These are phyloP conservation scores for Fusarium luffae DNA, from an alignment of 2,329 filamentous ascomycete species.

Conservation along the genomic window DNA sequence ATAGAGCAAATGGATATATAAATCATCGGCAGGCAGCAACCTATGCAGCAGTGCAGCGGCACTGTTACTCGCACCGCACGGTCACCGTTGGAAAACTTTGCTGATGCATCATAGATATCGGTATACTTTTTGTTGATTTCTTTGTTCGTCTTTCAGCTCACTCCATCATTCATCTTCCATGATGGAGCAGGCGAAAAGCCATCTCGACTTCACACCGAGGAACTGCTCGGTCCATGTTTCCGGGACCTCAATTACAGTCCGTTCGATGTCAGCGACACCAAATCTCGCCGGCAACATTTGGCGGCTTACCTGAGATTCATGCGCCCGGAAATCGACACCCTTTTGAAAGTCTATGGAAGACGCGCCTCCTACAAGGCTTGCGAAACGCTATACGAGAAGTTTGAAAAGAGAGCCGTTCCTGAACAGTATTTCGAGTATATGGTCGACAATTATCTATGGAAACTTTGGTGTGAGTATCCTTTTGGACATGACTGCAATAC, in stretches of 20 bases:
- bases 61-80: not conserved
- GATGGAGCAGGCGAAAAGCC: not conserved
- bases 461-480: not conserved
- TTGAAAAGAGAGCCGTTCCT: not conserved
- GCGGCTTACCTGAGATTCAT: not conserved
- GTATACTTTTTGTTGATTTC: not conserved
- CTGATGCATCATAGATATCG: too few relatives aligned
- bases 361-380: not conserved
- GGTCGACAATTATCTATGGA: not conserved
- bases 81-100: not conserved
- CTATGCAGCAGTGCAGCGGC: not conserved
- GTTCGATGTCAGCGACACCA: not conserved
- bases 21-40: not conserved
- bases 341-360: not conserved
- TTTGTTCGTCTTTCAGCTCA: not conserved
- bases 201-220: not conserved
- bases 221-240: not conserved
- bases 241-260: not conserved
- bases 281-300: not conserved
- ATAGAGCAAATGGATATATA: too few relatives aligned
- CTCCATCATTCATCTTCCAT: not conserved
- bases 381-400: not conserved
- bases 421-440: not conserved
- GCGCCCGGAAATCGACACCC: not conserved
- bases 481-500: not conserved